phyloP scores from a whole-genome alignment of 2,329 filamentous ascomycete genomes.

The Penicillium freii region DNA sequence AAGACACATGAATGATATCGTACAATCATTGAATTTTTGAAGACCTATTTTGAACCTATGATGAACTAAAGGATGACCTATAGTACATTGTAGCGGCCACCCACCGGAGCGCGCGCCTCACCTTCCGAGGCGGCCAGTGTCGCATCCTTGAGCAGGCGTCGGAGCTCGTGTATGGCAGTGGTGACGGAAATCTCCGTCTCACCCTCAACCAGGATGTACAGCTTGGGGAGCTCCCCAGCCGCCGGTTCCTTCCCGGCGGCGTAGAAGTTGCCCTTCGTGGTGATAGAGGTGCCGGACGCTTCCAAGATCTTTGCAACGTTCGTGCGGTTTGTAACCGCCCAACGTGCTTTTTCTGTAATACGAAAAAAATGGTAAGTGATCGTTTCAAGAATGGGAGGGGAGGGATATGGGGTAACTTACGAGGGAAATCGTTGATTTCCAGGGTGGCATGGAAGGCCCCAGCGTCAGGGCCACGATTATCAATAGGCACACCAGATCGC shows the following conservation, averaged over 20 bases:
- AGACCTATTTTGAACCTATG: too few species aligned
- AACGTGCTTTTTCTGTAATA: conserved; percentile 76
- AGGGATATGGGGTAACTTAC: conserved; percentile 39
- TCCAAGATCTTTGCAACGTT: conserved; percentile 98
- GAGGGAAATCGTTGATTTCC: conserved; percentile 99
- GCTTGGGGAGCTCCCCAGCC: conserved; percentile 75
- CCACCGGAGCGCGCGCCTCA: conserved; percentile 73
- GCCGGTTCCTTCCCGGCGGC: conserved; percentile 74
- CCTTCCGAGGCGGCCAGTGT: conserved; percentile 85
- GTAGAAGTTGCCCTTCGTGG: conserved; percentile 94
- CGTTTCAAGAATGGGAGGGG: neutral
- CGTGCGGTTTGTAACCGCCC: conserved; percentile 97
- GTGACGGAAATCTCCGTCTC: conserved; percentile 92
- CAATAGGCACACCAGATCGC: conserved; percentile 87
- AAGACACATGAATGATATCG: neutral
- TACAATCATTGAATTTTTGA: conserved; percentile 4
- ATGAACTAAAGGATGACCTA: conserved; percentile 59
- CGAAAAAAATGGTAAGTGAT: conserved; percentile 8
- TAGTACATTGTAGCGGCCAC: conserved; percentile 82
- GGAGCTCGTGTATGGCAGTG: conserved; percentile 85
- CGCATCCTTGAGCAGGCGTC: conserved; percentile 82
- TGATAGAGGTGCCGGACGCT: conserved; percentile 90
- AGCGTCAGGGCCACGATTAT: conserved; percentile 97
- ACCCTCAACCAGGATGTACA: conserved; percentile 96
- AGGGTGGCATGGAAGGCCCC: conserved; percentile 95